Base-by-base conservation (phyloP, 495 filamentous ascomycete species). In the Bryoglossum gracile region DNA sequence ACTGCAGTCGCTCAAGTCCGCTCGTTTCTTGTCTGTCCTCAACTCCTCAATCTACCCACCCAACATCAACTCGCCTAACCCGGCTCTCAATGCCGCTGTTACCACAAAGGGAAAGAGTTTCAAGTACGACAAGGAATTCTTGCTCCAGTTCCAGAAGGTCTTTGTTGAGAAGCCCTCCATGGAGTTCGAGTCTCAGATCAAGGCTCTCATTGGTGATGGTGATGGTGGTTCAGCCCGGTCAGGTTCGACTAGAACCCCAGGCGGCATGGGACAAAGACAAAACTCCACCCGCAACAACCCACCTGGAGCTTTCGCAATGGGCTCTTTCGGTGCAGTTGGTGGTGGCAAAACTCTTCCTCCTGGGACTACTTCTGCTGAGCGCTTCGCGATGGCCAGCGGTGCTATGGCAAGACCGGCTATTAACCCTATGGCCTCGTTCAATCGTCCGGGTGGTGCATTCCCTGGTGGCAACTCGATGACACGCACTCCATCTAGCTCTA, bases 101-200 rank as follows among this genome's bases (percentile, higher is more conserved):
- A 75, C 84, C 3, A 77, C 73, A 47, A 84, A 84, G 53, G 80
- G 83, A 56, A 89, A 86, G 60, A 72, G 72, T 17, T 95, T 95
- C 75, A 87, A 90, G 61, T 99, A 99, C 68, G 87, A 96, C 64
- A 85, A 86, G 48, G 80, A 87, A 40, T 99, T 99, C 75, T 71
- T 99, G 66, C 73, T 97, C n/a, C 94, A 99, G 61, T 99, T 99
- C 75, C 83, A 96, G 70, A 69, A 71, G 43, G 86, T 89, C 2
- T 99, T 95, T 68, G 92, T 83, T 46, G 92, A 98, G 67, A 94
- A 96, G 66, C 92, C 92, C 8, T 90, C 88, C 2, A 54, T 87
- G 11, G 89, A 96, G 56, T 98, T 95, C 81, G 83, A 89, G 46
- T 67, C 75, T 40, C 87, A 87, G 53, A 75, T 98, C 54, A 88